A percentile compares a stretch with the other conserved stretches of the same genome.
Conservation (phyloP, 331 rosid species). For the Telfairia occidentalis region DNA sequence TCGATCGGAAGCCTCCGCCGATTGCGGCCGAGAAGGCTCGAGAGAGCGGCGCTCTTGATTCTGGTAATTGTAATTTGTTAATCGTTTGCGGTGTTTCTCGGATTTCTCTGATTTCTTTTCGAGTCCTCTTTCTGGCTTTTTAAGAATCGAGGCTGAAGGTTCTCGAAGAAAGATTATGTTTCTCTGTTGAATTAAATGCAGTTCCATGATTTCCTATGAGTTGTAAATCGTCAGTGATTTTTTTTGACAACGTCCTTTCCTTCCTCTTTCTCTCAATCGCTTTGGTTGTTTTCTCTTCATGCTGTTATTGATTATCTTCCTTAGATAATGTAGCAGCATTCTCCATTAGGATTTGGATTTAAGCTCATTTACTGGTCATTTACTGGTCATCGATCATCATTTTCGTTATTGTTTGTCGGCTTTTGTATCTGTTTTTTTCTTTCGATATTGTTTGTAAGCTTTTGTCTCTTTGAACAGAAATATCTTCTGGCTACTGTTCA, state of each 20-base stretch:
- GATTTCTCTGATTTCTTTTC: not conserved
- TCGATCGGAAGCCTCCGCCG: conserved; percentile 38
- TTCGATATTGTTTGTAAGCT: not conserved
- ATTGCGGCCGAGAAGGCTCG: conserved; percentile 18
- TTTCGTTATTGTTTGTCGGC: not conserved
- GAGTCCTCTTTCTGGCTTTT: not conserved
- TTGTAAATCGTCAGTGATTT: not conserved
- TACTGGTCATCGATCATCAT: not conserved
- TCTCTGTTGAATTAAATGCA: not conserved
- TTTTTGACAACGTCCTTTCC: not conserved
- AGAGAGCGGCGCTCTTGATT: conserved; percentile 20
- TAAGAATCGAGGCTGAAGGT: not conserved
- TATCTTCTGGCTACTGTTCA: not conserved
- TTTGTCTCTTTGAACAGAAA: not conserved
- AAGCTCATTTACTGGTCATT: not conserved
- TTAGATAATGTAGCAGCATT: not conserved
- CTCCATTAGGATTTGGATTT: not conserved
- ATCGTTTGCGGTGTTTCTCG: not conserved
- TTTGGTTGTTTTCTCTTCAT: not conserved
- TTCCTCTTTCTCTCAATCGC: not conserved
- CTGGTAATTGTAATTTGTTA: conserved; percentile 28
- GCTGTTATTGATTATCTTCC: not conserved
- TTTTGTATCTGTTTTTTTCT: not conserved
- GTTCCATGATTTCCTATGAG: not conserved
- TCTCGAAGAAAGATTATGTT: not conserved